phyloP scores from a whole-genome alignment of 495 filamentous ascomycete genomes.

The Daldinia decipiens region DNA sequence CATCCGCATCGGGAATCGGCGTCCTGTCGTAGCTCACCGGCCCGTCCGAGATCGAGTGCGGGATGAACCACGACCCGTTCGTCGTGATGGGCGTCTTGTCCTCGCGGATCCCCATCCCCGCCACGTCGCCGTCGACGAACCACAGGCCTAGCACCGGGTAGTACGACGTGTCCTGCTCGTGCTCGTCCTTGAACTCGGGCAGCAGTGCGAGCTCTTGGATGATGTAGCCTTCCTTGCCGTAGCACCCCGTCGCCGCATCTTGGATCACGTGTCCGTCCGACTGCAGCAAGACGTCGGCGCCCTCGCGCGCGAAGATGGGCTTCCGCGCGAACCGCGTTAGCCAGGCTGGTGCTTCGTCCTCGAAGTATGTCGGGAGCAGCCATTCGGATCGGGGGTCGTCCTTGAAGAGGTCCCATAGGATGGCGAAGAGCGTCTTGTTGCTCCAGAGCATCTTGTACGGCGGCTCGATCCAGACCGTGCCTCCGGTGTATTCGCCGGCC shows the following conservation, averaged over 20 bases:
- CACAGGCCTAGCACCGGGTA: slow-evolving; percentile 16
- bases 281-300: slow-evolving; percentile 10
- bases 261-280: slow-evolving; percentile 10
- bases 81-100: slow-evolving; percentile 15
- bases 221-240: slow-evolving; percentile 16
- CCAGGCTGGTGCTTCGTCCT: slow-evolving; percentile 7
- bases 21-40: slow-evolving; percentile 12
- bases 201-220: slow-evolving; percentile 16
- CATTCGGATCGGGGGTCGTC: slow-evolving; percentile 16
- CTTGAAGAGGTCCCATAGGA: slow-evolving; percentile 17
- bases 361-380: slow-evolving; percentile 18
- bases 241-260: slow-evolving; percentile 4
- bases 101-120: slow-evolving; percentile 19
- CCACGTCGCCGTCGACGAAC: slow-evolving; percentile 11
- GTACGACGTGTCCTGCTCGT: background rate
- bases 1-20: slow-evolving; percentile 4
- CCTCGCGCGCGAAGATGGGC: slow-evolving; percentile 18
- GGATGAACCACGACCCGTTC: slow-evolving; percentile 12
- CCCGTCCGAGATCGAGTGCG: slow-evolving; percentile 14
- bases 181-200: slow-evolving; percentile 9
- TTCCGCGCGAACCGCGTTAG: slow-evolving; percentile 14
- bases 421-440: slow-evolving; percentile 15
- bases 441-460: slow-evolving; percentile 28
- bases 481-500: slow-evolving; percentile 14
- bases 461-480: slow-evolving; percentile 17